Evolutionary conservation across 2,329 filamentous ascomycete species (phyloP).

Genomic region (Trichocomaceae sp.): DNA sequence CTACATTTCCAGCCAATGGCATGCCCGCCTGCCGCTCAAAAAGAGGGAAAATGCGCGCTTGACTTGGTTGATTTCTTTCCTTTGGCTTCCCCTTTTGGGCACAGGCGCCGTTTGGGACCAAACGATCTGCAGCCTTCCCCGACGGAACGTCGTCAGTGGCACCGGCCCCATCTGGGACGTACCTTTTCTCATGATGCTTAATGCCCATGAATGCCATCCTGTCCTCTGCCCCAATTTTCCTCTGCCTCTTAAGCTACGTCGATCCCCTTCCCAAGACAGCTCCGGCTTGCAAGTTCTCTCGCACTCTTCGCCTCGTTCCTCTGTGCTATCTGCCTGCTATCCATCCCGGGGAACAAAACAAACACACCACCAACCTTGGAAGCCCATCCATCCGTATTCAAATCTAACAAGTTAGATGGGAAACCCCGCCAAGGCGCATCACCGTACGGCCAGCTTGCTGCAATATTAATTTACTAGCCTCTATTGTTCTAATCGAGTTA

Average conservation of each 20-base stretch:
- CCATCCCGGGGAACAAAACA: background rate
- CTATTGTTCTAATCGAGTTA: background rate
- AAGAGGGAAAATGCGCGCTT: background rate
- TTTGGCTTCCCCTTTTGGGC: conserved; percentile 6
- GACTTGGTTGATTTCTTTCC: background rate
- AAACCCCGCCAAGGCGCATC: background rate
- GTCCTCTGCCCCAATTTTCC: conserved; percentile 1
- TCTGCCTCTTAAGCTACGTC: conserved; percentile 40
- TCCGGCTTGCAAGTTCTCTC: conserved; percentile 10
- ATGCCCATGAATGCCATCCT: background rate
- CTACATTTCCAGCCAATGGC: background rate
- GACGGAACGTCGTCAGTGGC: conserved; percentile 38
- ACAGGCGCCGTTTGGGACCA: conserved; percentile 22
- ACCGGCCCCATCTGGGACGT: conserved; percentile 21
- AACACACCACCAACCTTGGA: background rate
- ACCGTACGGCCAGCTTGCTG: background rate
- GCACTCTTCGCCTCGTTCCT: conserved; percentile 13
- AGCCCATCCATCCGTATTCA: background rate
- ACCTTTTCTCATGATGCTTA: conserved; percentile 25
- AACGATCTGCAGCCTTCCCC: conserved; percentile 36
- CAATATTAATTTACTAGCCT: background rate
- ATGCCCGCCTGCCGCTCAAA: background rate
- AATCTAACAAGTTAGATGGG: background rate
- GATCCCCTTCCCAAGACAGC: conserved; percentile 38
- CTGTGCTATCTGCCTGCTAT: conserved; percentile 10